phyloP scores from a whole-genome alignment of 2,329 filamentous ascomycete genomes.

The Fusarium sp. region DNA sequence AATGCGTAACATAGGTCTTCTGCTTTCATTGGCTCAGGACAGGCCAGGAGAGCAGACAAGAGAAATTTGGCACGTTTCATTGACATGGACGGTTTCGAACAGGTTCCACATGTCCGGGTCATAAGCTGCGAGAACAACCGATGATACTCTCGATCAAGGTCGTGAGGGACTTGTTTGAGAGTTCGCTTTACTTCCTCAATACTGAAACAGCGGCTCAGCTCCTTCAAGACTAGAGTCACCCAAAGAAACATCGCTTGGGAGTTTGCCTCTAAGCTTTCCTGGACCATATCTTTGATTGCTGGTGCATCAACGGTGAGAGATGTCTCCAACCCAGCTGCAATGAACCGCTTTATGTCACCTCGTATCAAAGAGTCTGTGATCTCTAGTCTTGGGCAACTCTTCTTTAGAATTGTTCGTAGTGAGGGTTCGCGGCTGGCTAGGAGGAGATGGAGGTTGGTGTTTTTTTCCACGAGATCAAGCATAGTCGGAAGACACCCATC shows the following conservation, averaged over 20 bases:
- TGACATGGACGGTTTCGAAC: neutral
- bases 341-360: rapidly evolving
- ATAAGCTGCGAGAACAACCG: neutral
- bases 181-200: neutral
- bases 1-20: neutral
- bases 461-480: neutral
- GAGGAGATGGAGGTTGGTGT: rapidly evolving
- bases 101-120: neutral
- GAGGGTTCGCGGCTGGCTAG: neutral
- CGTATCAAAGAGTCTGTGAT: neutral
- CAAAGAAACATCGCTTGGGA: neutral
- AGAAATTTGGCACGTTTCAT: neutral
- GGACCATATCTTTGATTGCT: rapidly evolving
- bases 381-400: rapidly evolving
- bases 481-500: neutral
- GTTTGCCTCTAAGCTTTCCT: neutral
- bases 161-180: neutral
- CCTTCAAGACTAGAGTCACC: neutral
- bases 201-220: neutral
- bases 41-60: neutral
- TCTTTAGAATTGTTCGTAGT: neutral
- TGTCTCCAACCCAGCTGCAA: too few relatives aligned
- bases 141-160: neutral
- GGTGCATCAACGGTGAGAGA: rapidly evolving
- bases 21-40: neutral